Evolutionary conservation across 192 early-diverging fungal species (phyloP).

Genomic region (Obelidium mucronatum): DNA sequence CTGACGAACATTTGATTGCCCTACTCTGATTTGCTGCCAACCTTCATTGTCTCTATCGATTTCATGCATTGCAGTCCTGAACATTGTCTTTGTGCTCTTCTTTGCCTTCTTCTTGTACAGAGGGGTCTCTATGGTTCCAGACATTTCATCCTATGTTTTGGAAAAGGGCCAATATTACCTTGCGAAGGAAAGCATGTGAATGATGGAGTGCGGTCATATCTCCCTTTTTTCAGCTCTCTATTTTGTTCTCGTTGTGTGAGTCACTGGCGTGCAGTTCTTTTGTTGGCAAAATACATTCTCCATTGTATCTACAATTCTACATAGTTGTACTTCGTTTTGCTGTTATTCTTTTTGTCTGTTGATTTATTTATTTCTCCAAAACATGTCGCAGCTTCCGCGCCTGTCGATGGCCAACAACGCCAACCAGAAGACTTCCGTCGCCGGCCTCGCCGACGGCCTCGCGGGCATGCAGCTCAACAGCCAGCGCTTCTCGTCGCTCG

Average conservation of each 20-base stretch:
- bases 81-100: conserved; percentile 28
- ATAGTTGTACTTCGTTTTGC: no score
- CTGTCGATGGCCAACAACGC: not conserved
- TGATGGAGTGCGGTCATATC: not conserved
- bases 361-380: not conserved
- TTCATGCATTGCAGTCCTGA: conserved; percentile 4
- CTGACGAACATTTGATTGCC: no score
- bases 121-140: conserved; percentile 21
- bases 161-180: conserved; percentile 27
- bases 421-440: not conserved
- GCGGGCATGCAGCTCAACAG: not conserved
- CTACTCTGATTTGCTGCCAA: not conserved
- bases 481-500: not conserved
- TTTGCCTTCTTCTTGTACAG: conserved; percentile 27
- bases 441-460: conserved; percentile 3
- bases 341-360: not conserved
- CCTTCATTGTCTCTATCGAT: not conserved
- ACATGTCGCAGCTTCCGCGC: not conserved
- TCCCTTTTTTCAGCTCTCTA: not conserved
- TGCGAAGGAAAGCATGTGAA: conserved; percentile 20
- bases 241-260: not conserved
- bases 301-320: no score
- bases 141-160: not conserved
- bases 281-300: no score
- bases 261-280: not conserved